A percentile compares a stretch with the other conserved stretches of the same genome.
Conservation (phyloP, 345 rosid species). For the Sonneratia alba region DNA sequence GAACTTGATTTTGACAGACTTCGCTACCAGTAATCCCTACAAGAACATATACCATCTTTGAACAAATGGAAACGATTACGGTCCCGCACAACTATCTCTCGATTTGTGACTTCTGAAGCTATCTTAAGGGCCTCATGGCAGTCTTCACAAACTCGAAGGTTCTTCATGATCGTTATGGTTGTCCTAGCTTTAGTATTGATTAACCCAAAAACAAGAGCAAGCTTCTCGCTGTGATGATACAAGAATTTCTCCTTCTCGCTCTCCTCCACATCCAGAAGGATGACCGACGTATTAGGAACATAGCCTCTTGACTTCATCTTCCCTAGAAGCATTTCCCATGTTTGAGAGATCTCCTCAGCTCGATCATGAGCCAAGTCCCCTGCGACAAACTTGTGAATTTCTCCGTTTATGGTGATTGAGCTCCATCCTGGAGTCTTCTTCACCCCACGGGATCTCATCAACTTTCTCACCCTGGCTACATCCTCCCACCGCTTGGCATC, state of each 20-base stretch:
- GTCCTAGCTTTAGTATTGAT: constrained; percentile 30
- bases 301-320: constrained; percentile 37
- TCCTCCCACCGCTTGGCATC: constrained; percentile 50
- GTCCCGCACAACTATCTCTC: constrained; percentile 44
- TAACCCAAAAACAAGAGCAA: constrained; percentile 40
- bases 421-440: constrained; percentile 68
- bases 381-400: constrained; percentile 48
- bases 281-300: constrained; percentile 34
- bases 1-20: too few species aligned
- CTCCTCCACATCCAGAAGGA: constrained; percentile 47
- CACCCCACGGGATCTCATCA: constrained; percentile 44
- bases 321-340: constrained; percentile 23
- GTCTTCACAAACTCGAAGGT: constrained; percentile 52
- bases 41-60: constrained; percentile 40
- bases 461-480: constrained; percentile 49
- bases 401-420: constrained; percentile 46
- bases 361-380: constrained; percentile 39
- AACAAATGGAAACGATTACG: constrained; percentile 49
- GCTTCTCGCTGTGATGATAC: constrained; percentile 46
- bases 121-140: constrained; percentile 39
- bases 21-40: constrained; percentile 39
- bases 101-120: constrained; percentile 26
- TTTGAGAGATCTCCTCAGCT: constrained; percentile 22
- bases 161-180: constrained; percentile 41
- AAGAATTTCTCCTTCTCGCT: constrained; percentile 38